Conservation (phyloP, 805 yeast genomes). For the Candida morakotiae region DNA sequence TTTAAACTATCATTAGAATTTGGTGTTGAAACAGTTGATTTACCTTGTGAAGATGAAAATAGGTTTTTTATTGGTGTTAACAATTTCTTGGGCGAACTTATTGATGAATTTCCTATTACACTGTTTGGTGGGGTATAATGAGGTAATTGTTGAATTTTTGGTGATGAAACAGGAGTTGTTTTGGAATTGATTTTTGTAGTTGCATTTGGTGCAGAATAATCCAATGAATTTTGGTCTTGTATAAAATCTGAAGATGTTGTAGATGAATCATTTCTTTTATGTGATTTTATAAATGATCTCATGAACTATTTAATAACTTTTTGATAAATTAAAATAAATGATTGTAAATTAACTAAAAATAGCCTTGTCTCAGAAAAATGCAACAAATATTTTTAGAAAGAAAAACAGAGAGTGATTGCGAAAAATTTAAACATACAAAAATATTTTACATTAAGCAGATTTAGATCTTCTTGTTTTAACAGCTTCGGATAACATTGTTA, state of each 20-base stretch:
- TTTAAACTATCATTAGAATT: constrained; percentile 3
- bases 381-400: no score
- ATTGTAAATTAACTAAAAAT: no score
- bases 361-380: no score
- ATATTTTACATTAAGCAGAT: no score
- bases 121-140: constrained; percentile 18
- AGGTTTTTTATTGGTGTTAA: constrained; percentile 33
- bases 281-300: constrained; percentile 28
- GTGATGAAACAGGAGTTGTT: constrained; percentile 19
- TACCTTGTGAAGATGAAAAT: constrained; percentile 16
- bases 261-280: constrained; percentile 17
- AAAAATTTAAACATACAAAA: no score
- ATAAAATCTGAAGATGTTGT: constrained; percentile 6
- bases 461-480: constrained; percentile 68
- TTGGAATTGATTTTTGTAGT: background rate
- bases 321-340: no score
- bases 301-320: no score
- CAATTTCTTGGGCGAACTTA: constrained; percentile 33
- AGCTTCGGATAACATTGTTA: constrained; percentile 70
- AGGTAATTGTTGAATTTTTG: constrained; percentile 13
- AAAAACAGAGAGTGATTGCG: no score
- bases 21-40: constrained; percentile 1
- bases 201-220: background rate
- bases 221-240: background rate
- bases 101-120: constrained; percentile 3